Evolutionary conservation across 371 early-diverging fungal genomes (phyloP).

Genomic region (Circinella minor): DNA sequence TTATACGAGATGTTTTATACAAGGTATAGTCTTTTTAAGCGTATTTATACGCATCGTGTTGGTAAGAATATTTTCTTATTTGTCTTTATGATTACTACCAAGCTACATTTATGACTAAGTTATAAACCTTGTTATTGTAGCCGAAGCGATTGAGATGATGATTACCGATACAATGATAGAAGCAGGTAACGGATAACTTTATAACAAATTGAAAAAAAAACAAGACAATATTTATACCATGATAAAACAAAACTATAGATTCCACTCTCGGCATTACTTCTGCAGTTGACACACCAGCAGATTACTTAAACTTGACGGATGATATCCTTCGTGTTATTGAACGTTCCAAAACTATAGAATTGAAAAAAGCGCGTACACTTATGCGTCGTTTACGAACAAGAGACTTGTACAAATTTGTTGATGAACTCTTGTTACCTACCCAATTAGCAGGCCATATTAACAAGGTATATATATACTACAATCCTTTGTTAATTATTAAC

Average conservation of each 20-base stretch:
- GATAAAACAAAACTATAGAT: slow-evolving; percentile 40
- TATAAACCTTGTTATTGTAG: slow-evolving; percentile 11
- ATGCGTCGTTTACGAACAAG: slow-evolving; percentile 76
- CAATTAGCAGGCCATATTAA: slow-evolving; percentile 51
- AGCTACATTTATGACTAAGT: neutral
- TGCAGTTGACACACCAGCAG: slow-evolving; percentile 67
- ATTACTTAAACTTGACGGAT: slow-evolving; percentile 85
- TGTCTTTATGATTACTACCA: neutral
- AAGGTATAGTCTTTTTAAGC: slow-evolving; percentile 87
- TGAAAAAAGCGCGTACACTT: slow-evolving; percentile 70
- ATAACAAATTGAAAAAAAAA: neutral
- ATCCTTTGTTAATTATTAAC: neutral
- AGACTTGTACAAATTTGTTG: slow-evolving; percentile 89
- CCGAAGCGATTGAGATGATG: slow-evolving; percentile 84
- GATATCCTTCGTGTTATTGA: slow-evolving; percentile 86
- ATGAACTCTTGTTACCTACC: slow-evolving; percentile 77
- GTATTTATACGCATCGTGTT: slow-evolving; percentile 92
- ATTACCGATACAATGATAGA: slow-evolving; percentile 82
- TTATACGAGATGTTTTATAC: slow-evolving; percentile 92
- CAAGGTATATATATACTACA: slow-evolving; percentile 31
- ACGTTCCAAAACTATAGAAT: slow-evolving; percentile 60
- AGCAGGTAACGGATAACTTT: slow-evolving; percentile 52
- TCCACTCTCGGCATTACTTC: slow-evolving; percentile 71
- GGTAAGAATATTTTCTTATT: slow-evolving; percentile 36
- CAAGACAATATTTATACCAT: too few species aligned